Percentiles rank a stretch among this genome's conserved stretches.
phyloP scores from a whole-genome alignment of 345 rosid species.

The Odontarrhena argentea region DNA sequence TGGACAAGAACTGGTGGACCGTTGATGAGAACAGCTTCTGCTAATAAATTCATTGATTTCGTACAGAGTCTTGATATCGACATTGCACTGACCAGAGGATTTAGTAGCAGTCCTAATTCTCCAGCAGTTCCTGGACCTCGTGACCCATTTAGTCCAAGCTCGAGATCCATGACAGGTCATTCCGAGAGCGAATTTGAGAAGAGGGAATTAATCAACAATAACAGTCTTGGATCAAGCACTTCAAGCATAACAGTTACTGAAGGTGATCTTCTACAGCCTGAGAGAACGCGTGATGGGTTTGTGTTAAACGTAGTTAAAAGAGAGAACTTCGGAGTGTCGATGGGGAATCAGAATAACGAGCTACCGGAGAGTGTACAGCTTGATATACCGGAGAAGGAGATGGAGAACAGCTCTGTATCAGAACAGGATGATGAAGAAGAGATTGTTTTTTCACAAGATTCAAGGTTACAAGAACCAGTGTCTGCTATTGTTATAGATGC shows the following conservation, averaged over 20 bases:
- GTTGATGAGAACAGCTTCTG: constrained; percentile 92
- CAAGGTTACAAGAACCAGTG: constrained; percentile 30
- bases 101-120: constrained; percentile 51
- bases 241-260: constrained; percentile 76
- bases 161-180: constrained; percentile 44
- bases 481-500: constrained; percentile 32
- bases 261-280: constrained; percentile 88
- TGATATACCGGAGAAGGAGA: constrained; percentile 72
- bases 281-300: constrained; percentile 68
- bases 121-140: constrained; percentile 42
- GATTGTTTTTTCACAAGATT: constrained; percentile 16
- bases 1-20: constrained; percentile 99
- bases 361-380: constrained; percentile 70
- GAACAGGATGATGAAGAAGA: constrained; percentile 51
- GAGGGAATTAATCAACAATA: constrained; percentile 38
- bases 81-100: constrained; percentile 55
- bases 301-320: constrained; percentile 75
- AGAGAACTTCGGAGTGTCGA: constrained; percentile 52
- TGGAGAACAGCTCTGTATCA: constrained; percentile 65
- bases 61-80: constrained; percentile 70
- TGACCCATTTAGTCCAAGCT: constrained; percentile 38
- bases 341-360: constrained; percentile 46
- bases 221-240: constrained; percentile 28
- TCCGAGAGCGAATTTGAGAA: constrained; percentile 47
- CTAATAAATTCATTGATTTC: constrained; percentile 74